phyloP scores from a whole-genome alignment of 352 stramenopile genomes.

The Pilasporangium apinafurcum region DNA sequence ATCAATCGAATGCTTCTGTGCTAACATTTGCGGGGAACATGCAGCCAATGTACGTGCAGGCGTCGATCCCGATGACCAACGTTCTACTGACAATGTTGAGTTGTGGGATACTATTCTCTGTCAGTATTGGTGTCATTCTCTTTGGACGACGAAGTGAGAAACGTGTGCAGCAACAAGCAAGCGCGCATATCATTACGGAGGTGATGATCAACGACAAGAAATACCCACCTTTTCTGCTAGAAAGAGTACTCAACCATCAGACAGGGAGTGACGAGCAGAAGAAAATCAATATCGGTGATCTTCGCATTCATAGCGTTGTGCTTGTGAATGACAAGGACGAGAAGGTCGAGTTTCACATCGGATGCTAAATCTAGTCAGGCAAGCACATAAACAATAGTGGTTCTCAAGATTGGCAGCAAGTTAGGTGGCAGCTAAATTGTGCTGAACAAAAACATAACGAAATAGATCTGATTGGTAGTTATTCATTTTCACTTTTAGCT shows the following conservation, averaged over 20 bases:
- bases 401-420: too few relatives aligned
- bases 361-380: too few relatives aligned
- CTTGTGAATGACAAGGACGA: not conserved
- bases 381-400: too few relatives aligned
- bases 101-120: not conserved
- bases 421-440: too few relatives aligned
- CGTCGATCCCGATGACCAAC: constrained; percentile 1
- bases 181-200: not conserved
- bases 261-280: not conserved
- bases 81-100: constrained; percentile 1
- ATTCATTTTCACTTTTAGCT: too few relatives aligned
- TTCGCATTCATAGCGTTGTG: constrained; percentile 1
- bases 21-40: constrained; percentile 3
- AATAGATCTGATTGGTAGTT: too few relatives aligned
- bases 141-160: not conserved
- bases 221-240: constrained; percentile 4
- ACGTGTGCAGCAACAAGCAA: not conserved
- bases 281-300: not conserved
- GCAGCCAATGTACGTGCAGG: constrained; percentile 4
- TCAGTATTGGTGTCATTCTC: not conserved
- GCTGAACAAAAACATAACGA: too few relatives aligned
- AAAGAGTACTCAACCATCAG: not conserved
- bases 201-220: constrained; percentile 3
- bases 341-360: not conserved
- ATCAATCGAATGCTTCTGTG: too few relatives aligned